These are phyloP conservation scores for Geotrichum citri-aurantii DNA, from an alignment of 1,139 yeast genomes.

Conservation along the genomic window DNA sequence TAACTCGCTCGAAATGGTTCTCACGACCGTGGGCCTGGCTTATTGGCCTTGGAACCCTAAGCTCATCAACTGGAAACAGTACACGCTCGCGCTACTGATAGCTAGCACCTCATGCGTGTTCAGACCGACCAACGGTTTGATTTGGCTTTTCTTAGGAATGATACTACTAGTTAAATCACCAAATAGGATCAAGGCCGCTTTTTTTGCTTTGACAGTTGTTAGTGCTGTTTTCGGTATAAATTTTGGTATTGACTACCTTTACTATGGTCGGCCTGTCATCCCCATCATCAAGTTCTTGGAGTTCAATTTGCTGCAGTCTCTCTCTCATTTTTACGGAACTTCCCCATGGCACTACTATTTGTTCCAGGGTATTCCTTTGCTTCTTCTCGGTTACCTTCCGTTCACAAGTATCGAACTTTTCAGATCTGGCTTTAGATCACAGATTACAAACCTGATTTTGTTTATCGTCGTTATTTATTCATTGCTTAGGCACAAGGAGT, in stretches of 20 bases:
- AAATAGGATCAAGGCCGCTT: conserved; percentile 20
- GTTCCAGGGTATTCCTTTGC: conserved; percentile 72
- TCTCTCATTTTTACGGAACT: conserved; percentile 79
- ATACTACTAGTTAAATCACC: conserved; percentile 28
- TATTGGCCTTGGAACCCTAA: conserved; percentile 62
- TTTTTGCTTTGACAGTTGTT: conserved; percentile 29
- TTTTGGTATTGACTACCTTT: conserved; percentile 49
- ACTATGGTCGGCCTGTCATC: conserved; percentile 48
- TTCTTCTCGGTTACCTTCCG: conserved; percentile 64
- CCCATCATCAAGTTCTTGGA: conserved; percentile 67
- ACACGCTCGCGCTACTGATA: conserved; percentile 23
- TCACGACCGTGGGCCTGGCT: conserved; percentile 64
- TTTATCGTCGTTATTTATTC: conserved; percentile 54
- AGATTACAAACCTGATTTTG: conserved; percentile 34
- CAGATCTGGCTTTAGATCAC: conserved; percentile 24
- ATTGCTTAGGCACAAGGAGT: conserved; percentile 74
- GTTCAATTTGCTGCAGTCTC: conserved; percentile 67
- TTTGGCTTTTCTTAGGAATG: conserved; percentile 64
- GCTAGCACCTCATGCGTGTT: conserved; percentile 42
- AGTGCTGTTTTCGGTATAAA: conserved; percentile 37
- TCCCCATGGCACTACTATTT: conserved; percentile 85
- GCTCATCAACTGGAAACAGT: conserved; percentile 17
- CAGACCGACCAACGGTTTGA: conserved; percentile 74
- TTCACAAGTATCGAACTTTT: conserved; percentile 44
- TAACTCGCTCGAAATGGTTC: conserved; percentile 69